Evolutionary conservation across 805 yeast genomes (phyloP), one percentile per base, ranked within the genome.

Genomic region (Osmozyma mogii): DNA sequence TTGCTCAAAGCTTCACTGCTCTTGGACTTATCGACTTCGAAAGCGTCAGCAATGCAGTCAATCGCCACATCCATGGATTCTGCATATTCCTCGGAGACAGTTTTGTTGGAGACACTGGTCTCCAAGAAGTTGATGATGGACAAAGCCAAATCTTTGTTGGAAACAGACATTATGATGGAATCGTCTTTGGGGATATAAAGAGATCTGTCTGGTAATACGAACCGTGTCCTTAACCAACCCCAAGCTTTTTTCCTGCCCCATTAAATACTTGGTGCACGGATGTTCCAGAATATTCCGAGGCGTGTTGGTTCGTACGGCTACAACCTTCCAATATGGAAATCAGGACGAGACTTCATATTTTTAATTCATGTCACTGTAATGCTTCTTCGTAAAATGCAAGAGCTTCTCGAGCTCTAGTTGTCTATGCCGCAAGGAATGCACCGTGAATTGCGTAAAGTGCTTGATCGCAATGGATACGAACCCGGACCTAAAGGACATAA

Each of bases 51-150:
- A 34, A 92, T 74, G 63, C 96, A 85, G 50, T 85, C 95, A 42
- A 87, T 71, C 37, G 97, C 97, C 29, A 89, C 94, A 42, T 87
- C 96, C 44, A 89, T 67, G 7, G 96, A 84, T 44, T 92, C 97
- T 33, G 70, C 68, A 50, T 78, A 84, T 40, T 89, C 97, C 38
- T 77, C 82, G 21, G 79, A 58, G 26, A 88, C 72, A 24, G 71
- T 70, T 24, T 83, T 82, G 38, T 70, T 68, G 26, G 68, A 50
- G 12, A 81, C 71, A 8, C 83, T 58, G 11, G 61, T 46, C 44
- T 72, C 68, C 44, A 92, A 68, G 54, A 78, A 89, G 37, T 75
- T 72, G 25, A 85, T 77, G 41, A 89, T 78, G 29, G 84, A 74
- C 28, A 75, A 63, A 2, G 94, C 89, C 28, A 75, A 61, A 35